These are phyloP conservation scores for Cyberlindnera meyerae DNA, from an alignment of 805 yeast genomes.

Conservation along the genomic window DNA sequence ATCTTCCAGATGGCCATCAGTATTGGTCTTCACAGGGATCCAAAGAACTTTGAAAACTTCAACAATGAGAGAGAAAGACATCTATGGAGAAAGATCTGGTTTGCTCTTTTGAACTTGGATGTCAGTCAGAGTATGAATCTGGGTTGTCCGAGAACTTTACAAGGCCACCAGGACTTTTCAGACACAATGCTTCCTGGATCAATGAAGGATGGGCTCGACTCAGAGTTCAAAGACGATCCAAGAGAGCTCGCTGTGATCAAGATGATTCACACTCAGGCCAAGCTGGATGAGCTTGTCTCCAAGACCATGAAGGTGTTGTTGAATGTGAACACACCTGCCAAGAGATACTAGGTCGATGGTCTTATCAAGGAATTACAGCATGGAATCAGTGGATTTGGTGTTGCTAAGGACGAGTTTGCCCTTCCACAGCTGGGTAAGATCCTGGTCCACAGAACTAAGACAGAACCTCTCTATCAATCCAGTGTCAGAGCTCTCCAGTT, in stretches of 20 bases:
- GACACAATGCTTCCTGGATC: conserved; percentile 40
- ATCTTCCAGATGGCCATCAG: conserved; percentile 63
- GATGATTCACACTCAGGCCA: conserved; percentile 42
- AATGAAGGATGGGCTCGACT: conserved; percentile 19
- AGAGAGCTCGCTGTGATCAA: conserved; percentile 44
- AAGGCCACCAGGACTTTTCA: conserved; percentile 34
- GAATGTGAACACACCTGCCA: conserved; percentile 36
- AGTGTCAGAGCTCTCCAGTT: conserved; percentile 37
- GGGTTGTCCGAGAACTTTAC: conserved; percentile 37
- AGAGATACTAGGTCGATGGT: conserved; percentile 35
- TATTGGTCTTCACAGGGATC: conserved; percentile 67
- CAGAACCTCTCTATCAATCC: conserved; percentile 23
- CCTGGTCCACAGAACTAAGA: conserved; percentile 19
- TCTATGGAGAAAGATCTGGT: conserved; percentile 58
- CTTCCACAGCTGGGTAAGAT: conserved; percentile 31
- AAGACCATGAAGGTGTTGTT: conserved; percentile 35
- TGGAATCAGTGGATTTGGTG: conserved; percentile 30
- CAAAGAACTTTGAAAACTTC: conserved; percentile 45
- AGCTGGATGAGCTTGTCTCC: conserved; percentile 39
- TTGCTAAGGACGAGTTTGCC: conserved; percentile 27
- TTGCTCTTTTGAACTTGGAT: conserved; percentile 38
- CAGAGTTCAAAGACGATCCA: conserved; percentile 27
- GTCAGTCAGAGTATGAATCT: conserved; percentile 37
- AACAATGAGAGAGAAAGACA: conserved; percentile 37
- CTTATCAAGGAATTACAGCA: conserved; percentile 31